Evolutionary conservation across 768 basidiomycete genomes (phyloP).

Genomic region (Lactifluus rugatus): DNA sequence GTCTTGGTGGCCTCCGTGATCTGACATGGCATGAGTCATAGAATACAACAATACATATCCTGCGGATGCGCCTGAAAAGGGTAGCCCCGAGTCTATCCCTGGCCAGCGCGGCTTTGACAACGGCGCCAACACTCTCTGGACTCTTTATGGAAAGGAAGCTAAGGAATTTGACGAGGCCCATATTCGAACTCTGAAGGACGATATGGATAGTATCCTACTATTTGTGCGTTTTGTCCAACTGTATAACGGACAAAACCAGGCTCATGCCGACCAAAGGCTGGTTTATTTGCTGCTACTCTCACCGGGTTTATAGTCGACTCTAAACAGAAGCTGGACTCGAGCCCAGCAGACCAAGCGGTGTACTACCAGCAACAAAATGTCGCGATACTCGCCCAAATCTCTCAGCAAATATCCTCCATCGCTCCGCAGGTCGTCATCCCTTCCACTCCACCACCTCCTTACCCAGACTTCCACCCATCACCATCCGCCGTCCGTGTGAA

Average conservation of each 20-base stretch:
- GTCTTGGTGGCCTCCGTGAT: too few species aligned
- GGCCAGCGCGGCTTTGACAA: neutral
- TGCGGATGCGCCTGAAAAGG: too few species aligned
- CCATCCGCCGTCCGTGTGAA: conserved; percentile 31
- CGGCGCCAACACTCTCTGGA: neutral
- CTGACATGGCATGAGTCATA: too few species aligned
- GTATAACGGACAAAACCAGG: neutral
- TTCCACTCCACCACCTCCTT: neutral
- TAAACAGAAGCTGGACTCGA: neutral
- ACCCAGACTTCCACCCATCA: conserved; percentile 17
- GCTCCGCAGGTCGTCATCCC: neutral
- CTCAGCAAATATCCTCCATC: conserved; percentile 1
- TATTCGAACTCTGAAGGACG: neutral
- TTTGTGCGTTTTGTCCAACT: neutral
- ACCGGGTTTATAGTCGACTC: neutral
- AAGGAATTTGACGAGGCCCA: neutral
- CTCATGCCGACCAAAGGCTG: neutral
- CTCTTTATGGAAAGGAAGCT: neutral
- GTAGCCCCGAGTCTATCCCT: too few species aligned
- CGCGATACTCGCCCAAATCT: conserved; percentile 2
- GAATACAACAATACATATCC: too few species aligned
- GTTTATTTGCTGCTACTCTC: neutral
- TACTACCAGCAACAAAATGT: conserved; percentile 2
- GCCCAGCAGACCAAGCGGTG: neutral
- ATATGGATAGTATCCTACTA: neutral